phyloP scores from a whole-genome alignment of 495 filamentous ascomycete species.

The Aspergillus indologenus region DNA sequence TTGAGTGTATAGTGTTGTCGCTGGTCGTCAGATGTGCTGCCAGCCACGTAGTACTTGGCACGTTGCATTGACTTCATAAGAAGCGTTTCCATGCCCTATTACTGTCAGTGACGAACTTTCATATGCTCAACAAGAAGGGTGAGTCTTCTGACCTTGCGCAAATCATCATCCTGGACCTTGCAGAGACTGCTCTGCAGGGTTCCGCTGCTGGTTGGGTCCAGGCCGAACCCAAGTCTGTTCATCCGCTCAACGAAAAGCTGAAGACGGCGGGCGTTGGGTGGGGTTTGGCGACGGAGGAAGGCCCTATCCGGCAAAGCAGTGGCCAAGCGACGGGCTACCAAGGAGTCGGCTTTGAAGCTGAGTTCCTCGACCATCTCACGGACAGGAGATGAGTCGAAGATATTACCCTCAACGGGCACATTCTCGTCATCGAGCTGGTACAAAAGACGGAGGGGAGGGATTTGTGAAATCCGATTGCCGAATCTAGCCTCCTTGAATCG shows the following conservation, averaged over 20 bases:
- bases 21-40: slow-evolving; percentile 67
- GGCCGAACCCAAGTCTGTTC: slow-evolving; percentile 81
- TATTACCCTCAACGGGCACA: slow-evolving; percentile 91
- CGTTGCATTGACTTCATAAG: slow-evolving; percentile 91
- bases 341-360: slow-evolving; percentile 82
- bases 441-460: slow-evolving; percentile 81
- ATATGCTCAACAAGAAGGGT: background rate
- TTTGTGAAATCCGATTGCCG: slow-evolving; percentile 69
- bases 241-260: slow-evolving; percentile 90
- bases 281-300: slow-evolving; percentile 78
- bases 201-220: slow-evolving; percentile 86
- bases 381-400: slow-evolving; percentile 85
- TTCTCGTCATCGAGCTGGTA: slow-evolving; percentile 98
- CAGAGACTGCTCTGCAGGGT: slow-evolving; percentile 90
- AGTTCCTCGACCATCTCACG: slow-evolving; percentile 95
- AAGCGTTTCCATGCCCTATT: slow-evolving; percentile 88
- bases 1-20: slow-evolving; percentile 89
- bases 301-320: slow-evolving; percentile 85
- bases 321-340: slow-evolving; percentile 81
- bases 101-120: background rate
- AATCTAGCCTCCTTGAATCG: slow-evolving; percentile 87
- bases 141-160: slow-evolving; percentile 63
- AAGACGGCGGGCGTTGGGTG: slow-evolving; percentile 82
- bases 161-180: slow-evolving; percentile 77
- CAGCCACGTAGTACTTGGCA: slow-evolving; percentile 87